Conservation (phyloP, 768 basidiomycete species). For the Auricularia auricula-judae region DNA sequence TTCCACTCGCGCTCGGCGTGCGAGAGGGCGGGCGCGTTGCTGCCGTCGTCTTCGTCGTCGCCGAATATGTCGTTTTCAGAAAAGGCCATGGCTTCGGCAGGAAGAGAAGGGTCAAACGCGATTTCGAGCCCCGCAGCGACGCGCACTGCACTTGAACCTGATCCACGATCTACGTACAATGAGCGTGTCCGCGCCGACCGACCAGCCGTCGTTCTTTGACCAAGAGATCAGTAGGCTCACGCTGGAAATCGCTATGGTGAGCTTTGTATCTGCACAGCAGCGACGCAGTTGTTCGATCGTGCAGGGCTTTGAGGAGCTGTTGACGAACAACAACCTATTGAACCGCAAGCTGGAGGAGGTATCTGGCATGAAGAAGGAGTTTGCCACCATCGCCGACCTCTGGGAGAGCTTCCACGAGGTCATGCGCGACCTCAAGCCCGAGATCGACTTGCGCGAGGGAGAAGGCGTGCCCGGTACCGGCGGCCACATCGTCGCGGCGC, state of each 20-base stretch:
- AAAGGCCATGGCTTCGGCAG: not conserved
- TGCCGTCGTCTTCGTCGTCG: not conserved
- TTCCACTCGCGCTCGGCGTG: conserved; percentile 41
- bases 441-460: conserved; percentile 18
- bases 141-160: not conserved
- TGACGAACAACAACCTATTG: conserved; percentile 73
- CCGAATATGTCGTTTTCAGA: not conserved
- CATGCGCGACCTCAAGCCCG: conserved; percentile 38
- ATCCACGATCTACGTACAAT: not conserved
- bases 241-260: conserved; percentile 60
- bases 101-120: not conserved
- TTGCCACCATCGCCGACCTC: conserved; percentile 74
- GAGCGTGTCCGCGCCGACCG: conserved; percentile 13
- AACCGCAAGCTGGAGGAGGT: conserved; percentile 92
- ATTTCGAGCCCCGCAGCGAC: not conserved
- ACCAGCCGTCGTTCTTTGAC: conserved; percentile 54
- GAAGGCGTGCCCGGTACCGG: conserved; percentile 55
- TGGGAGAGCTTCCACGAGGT: conserved; percentile 75
- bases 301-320: conserved; percentile 79
- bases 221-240: conserved; percentile 67
- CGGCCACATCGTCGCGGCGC: conserved; percentile 18
- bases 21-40: not conserved
- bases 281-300: not conserved
- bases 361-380: conserved; percentile 84
- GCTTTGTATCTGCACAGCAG: not conserved